Percentiles rank a stretch among this genome's conserved stretches.
phyloP scores from a whole-genome alignment of 495 filamentous ascomycete genomes.

The Parathielavia hyrcaniae region DNA sequence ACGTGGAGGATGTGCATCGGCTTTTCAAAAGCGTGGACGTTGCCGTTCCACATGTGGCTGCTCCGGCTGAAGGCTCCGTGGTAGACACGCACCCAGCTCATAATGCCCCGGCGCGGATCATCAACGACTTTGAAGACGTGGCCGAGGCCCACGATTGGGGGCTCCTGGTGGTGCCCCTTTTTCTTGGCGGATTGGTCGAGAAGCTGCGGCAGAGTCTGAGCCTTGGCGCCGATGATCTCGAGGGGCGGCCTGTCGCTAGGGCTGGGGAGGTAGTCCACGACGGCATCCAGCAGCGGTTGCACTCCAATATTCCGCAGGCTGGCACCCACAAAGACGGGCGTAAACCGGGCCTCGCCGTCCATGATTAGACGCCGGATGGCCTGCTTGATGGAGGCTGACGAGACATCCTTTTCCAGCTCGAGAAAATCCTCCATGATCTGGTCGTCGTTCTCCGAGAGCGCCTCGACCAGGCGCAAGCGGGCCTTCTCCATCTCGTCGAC shows the following conservation, averaged over 20 bases:
- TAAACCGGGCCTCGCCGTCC: constrained; percentile 54
- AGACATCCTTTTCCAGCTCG: constrained; percentile 66
- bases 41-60: constrained; percentile 77
- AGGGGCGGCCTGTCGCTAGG: constrained; percentile 73
- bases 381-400: constrained; percentile 56
- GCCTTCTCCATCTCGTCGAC: constrained; percentile 68
- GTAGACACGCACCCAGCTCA: constrained; percentile 92
- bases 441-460: constrained; percentile 83
- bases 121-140: constrained; percentile 97
- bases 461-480: constrained; percentile 70
- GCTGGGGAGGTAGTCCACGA: constrained; percentile 78
- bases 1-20: constrained; percentile 80
- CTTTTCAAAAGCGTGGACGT: constrained; percentile 72
- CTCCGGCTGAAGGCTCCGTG: constrained; percentile 71
- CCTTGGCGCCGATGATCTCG: constrained; percentile 59
- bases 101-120: constrained; percentile 74
- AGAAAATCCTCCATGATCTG: constrained; percentile 76
- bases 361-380: constrained; percentile 69
- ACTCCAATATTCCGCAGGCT: constrained; percentile 94
- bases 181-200: constrained; percentile 45
- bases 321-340: constrained; percentile 86
- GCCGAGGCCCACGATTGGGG: constrained; percentile 63
- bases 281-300: constrained; percentile 82
- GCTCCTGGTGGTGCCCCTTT: constrained; percentile 38
- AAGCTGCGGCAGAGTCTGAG: constrained; percentile 48